phyloP scores from a whole-genome alignment of 1,284 basidiomycete genomes.

The Sanguinoderma infundibulare region DNA sequence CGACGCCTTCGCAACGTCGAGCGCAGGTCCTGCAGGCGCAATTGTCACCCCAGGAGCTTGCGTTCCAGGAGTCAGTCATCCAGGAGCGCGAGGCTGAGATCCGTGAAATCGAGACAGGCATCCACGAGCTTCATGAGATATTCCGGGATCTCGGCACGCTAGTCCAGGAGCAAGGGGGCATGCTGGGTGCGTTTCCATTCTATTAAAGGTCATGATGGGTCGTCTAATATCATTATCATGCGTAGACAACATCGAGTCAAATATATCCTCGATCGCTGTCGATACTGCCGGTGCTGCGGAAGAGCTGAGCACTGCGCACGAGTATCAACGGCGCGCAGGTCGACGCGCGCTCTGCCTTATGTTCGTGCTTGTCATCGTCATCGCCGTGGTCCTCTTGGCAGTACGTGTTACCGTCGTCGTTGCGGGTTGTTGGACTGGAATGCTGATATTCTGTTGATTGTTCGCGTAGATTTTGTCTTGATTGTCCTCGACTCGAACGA shows the following conservation, averaged over 20 bases:
- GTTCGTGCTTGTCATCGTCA: conserved; percentile 86
- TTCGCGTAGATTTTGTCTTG: conserved; percentile 33
- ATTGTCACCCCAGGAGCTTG: conserved; percentile 88
- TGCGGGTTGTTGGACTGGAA: conserved; percentile 31
- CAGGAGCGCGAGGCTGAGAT: conserved; percentile 96
- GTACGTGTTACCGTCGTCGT: conserved; percentile 57
- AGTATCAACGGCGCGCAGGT: conserved; percentile 95
- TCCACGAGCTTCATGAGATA: conserved; percentile 96
- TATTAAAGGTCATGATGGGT: background rate
- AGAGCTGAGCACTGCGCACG: conserved; percentile 89
- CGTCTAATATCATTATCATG: background rate
- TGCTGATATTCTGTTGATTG: conserved; percentile 32
- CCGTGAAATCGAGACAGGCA: conserved; percentile 95
- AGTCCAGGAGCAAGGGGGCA: conserved; percentile 92
- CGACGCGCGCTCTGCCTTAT: conserved; percentile 89
- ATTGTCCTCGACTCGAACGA: background rate
- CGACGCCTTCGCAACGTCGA: conserved; percentile 56
- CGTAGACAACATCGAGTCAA: conserved; percentile 96
- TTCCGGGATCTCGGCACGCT: conserved; percentile 96
- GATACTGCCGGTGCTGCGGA: conserved; percentile 88
- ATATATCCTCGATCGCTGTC: conserved; percentile 86
- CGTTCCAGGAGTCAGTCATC: conserved; percentile 96
- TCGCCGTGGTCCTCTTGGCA: conserved; percentile 90
- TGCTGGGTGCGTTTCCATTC: conserved; percentile 77
- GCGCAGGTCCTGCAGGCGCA: conserved; percentile 74